Percentiles rank a stretch among this genome's conserved stretches.
Conservation (phyloP, 1,139 yeast species). For the Blastobotrys arbuscula region DNA sequence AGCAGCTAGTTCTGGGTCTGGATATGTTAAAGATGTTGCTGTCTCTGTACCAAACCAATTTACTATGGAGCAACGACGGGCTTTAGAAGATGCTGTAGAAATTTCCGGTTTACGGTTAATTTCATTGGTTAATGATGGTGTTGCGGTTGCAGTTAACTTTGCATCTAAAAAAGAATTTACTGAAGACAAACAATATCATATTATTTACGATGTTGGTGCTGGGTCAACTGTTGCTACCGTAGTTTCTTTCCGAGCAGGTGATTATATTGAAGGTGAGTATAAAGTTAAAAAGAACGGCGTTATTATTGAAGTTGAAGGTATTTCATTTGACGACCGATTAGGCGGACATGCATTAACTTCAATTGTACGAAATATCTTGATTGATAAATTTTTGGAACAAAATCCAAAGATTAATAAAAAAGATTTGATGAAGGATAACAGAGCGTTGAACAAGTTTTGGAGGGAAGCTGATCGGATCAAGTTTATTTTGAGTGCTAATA, state of each 20-base stretch:
- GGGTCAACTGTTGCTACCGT: conserved; percentile 86
- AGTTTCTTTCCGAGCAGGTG: conserved; percentile 51
- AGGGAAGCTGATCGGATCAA: conserved; percentile 88
- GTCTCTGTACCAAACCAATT: conserved; percentile 75
- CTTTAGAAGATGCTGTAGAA: conserved; percentile 66
- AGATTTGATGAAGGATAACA: conserved; percentile 44
- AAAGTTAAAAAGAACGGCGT: conserved; percentile 27
- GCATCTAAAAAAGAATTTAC: conserved; percentile 43
- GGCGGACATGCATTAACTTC: conserved; percentile 77
- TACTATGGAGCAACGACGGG: conserved; percentile 57
- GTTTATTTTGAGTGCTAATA: conserved; percentile 77
- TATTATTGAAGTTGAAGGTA: conserved; percentile 60
- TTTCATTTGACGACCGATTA: conserved; percentile 56
- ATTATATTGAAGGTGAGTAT: conserved; percentile 25
- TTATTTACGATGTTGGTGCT: conserved; percentile 89
- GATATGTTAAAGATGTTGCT: conserved; percentile 56
- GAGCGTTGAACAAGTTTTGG: conserved; percentile 62
- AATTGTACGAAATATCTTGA: conserved; percentile 54
- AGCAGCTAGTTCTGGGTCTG: conserved; percentile 31
- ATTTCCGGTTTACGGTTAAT: conserved; percentile 64
- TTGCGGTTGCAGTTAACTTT: conserved; percentile 82
- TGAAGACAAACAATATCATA: conserved; percentile 50
- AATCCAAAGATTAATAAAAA: conserved; percentile 22
- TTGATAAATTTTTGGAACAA: conserved; percentile 49
- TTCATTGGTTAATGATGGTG: conserved; percentile 79